A percentile compares a stretch with the other conserved stretches of the same genome.
phyloP scores from a whole-genome alignment of 1,284 basidiomycete species.

The Cutaneotrichosporon spelunceum region DNA sequence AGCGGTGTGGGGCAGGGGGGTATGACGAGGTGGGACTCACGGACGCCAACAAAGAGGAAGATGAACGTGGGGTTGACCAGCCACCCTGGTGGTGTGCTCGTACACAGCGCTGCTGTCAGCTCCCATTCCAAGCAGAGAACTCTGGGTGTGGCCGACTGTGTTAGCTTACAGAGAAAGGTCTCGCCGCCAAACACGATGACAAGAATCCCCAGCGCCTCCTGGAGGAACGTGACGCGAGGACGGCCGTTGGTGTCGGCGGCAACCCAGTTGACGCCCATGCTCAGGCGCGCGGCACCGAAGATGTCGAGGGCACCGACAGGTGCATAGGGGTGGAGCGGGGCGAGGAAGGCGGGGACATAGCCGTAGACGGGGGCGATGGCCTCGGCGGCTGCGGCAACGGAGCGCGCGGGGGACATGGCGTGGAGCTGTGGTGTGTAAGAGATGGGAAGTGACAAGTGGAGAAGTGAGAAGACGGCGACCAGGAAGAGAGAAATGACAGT shows the following conservation, averaged over 20 bases:
- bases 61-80: conserved; percentile 42
- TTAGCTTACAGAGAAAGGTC: conserved; percentile 46
- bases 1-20: neutral
- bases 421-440: neutral
- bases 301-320: conserved; percentile 46
- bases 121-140: no score
- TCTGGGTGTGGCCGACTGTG: no score
- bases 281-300: conserved; percentile 44
- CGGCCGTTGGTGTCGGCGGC: conserved; percentile 26
- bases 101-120: conserved; percentile 34
- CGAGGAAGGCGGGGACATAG: conserved; percentile 27
- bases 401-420: neutral
- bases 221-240: conserved; percentile 32
- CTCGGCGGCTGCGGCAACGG: conserved; percentile 9
- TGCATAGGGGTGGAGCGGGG: conserved; percentile 38
- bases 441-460: neutral
- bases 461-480: conserved; percentile 64
- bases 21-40: conserved; percentile 25
- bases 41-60: conserved; percentile 36
- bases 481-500: no score
- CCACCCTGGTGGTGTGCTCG: conserved; percentile 47
- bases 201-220: conserved; percentile 46
- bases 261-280: conserved; percentile 44
- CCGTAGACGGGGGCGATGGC: conserved; percentile 19
- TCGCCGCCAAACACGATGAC: conserved; percentile 50